Evolutionary conservation across 352 stramenopile species (phyloP).

Genomic region (Pythium vanterpoolii): DNA sequence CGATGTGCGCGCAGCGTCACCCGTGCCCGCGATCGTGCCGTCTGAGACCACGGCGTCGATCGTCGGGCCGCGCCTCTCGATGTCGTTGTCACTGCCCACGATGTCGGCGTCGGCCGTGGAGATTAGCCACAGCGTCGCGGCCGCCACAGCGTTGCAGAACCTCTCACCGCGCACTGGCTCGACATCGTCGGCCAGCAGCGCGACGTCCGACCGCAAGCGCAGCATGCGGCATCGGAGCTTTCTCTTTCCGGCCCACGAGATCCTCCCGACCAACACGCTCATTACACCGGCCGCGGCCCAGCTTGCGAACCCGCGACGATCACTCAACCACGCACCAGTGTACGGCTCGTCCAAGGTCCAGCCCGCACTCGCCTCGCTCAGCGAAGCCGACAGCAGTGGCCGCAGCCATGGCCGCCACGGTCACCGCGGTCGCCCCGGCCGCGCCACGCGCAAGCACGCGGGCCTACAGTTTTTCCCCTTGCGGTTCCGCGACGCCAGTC

Average conservation of each 20-base stretch:
- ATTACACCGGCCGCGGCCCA: constrained; percentile 30
- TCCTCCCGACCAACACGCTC: constrained; percentile 39
- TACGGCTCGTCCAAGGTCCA: constrained; percentile 38
- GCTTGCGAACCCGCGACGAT: constrained; percentile 21
- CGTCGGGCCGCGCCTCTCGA: constrained; percentile 1
- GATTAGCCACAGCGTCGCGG: not conserved
- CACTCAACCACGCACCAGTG: constrained; percentile 21
- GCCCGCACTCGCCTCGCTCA: constrained; percentile 11
- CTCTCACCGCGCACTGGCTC: constrained; percentile 23
- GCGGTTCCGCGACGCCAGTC: constrained; percentile 48
- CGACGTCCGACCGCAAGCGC: constrained; percentile 27
- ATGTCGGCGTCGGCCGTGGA: not conserved
- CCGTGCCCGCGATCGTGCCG: constrained; percentile 13
- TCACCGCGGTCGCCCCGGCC: not conserved
- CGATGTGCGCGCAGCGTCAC: constrained; percentile 14
- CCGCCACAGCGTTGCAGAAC: constrained; percentile 11
- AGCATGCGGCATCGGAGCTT: constrained; percentile 37
- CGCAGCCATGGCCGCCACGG: not conserved
- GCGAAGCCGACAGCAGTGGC: constrained; percentile 11
- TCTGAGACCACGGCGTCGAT: constrained; percentile 4
- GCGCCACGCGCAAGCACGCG: constrained; percentile 20
- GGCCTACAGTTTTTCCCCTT: constrained; percentile 58
- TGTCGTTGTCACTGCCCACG: not conserved
- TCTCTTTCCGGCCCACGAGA: constrained; percentile 36
- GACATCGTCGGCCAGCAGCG: constrained; percentile 26